These are phyloP conservation scores for Ashbya aceris DNA, from an alignment of 1,139 yeast genomes.

Conservation along the genomic window DNA sequence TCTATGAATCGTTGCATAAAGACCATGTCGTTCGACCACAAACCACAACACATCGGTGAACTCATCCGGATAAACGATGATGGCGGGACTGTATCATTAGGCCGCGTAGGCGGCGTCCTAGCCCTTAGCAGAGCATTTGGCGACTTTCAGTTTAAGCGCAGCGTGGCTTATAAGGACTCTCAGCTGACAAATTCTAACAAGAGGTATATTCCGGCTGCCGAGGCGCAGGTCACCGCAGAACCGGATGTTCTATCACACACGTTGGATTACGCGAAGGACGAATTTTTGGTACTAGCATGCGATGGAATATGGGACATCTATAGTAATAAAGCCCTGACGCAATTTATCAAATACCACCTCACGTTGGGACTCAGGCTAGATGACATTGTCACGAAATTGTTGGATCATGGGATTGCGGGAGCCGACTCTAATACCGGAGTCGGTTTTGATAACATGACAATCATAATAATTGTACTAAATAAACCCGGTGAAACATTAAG, in stretches of 20 bases:
- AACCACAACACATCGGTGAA: conserved; percentile 70
- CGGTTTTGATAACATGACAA: conserved; percentile 76
- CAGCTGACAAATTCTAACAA: conserved; percentile 23
- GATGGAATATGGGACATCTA: conserved; percentile 81
- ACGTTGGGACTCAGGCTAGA: conserved; percentile 49
- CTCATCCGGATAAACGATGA: conserved; percentile 61
- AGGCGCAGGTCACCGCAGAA: conserved; percentile 49
- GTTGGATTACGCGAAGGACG: conserved; percentile 42
- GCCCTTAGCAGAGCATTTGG: conserved; percentile 74
- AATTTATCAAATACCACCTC: conserved; percentile 48
- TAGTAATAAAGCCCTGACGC: conserved; percentile 46
- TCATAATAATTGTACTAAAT: conserved; percentile 55
- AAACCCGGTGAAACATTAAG: conserved; percentile 36
- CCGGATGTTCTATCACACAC: conserved; percentile 56
- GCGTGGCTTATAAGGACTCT: conserved; percentile 35
- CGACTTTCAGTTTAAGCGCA: conserved; percentile 53
- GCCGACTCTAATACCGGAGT: conserved; percentile 68
- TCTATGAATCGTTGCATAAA: conserved; percentile 36
- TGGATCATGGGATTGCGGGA: conserved; percentile 61
- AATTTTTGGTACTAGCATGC: conserved; percentile 60
- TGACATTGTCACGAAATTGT: conserved; percentile 47
- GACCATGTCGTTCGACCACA: conserved; percentile 64
- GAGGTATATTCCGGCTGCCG: conserved; percentile 29
- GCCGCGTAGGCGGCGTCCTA: conserved; percentile 63
- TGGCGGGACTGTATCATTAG: conserved; percentile 61